Evolutionary conservation across 2,329 filamentous ascomycete species (phyloP).

Genomic region (Malbranchea zuffiana): DNA sequence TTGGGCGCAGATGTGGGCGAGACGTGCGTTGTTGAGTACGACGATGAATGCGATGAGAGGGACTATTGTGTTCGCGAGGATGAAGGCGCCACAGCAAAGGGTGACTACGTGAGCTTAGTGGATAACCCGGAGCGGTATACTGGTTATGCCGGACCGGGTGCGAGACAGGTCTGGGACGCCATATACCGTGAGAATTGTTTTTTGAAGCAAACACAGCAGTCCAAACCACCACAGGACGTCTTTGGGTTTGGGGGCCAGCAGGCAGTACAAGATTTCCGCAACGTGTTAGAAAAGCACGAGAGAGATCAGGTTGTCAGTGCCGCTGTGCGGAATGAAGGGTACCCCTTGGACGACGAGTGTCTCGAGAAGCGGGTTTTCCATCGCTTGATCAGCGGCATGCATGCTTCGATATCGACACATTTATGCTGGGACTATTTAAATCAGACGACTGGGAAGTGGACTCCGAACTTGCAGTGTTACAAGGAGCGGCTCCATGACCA

Average conservation of each 20-base stretch:
- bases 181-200: slow-evolving; percentile 98
- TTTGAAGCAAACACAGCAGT: slow-evolving; percentile 35
- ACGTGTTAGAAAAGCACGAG: slow-evolving; percentile 43
- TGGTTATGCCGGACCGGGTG: slow-evolving; percentile 74
- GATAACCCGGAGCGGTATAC: slow-evolving; percentile 95
- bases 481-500: slow-evolving; percentile 69
- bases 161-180: slow-evolving; percentile 88
- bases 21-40: slow-evolving; percentile 93
- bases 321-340: slow-evolving; percentile 36
- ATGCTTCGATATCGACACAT: slow-evolving; percentile 92
- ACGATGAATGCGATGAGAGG: slow-evolving; percentile 90
- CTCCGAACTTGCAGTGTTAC: slow-evolving; percentile 83
- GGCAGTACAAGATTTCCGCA: slow-evolving; percentile 51
- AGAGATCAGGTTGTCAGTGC: slow-evolving; percentile 41
- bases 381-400: slow-evolving; percentile 90
- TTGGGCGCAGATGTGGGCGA: slow-evolving; percentile 82
- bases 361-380: slow-evolving; percentile 99
- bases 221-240: slow-evolving; percentile 18
- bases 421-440: slow-evolving; percentile 94
- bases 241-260: slow-evolving; percentile 37
- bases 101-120: slow-evolving; percentile 89
- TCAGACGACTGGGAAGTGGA: slow-evolving; percentile 87
- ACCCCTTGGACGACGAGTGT: slow-evolving; percentile 82
- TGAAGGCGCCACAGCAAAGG: slow-evolving; percentile 72
- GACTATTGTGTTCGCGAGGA: slow-evolving; percentile 97